phyloP scores from a whole-genome alignment of 73 alveolate species.

The Paramecium tetraurelia region DNA sequence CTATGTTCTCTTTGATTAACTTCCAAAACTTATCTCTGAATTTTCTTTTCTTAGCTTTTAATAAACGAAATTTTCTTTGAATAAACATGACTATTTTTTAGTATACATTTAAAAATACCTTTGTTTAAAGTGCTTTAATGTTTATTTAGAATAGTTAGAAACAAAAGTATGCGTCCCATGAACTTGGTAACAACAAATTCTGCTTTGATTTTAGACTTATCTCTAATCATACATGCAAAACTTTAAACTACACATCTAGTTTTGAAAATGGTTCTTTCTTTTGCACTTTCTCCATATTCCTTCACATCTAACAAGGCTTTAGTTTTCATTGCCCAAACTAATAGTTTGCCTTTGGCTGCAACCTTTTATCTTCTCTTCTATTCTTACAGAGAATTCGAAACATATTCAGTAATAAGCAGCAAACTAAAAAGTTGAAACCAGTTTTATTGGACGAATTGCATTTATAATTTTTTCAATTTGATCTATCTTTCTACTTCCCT shows the following conservation, averaged over 20 bases:
- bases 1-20: not conserved
- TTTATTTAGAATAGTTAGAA: not conserved
- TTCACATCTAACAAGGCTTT: not conserved
- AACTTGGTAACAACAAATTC: not conserved
- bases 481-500: not conserved
- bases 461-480: not conserved
- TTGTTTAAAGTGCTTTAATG: slow-evolving; percentile 16
- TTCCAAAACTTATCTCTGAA: not conserved
- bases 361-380: not conserved
- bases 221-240: not conserved
- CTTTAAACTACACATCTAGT: not conserved
- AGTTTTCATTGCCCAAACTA: slow-evolving; percentile 25
- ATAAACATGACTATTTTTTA: not conserved
- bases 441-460: not conserved
- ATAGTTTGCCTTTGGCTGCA: not conserved
- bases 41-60: not conserved
- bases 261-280: slow-evolving; percentile 1
- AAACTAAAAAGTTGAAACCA: not conserved
- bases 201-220: not conserved
- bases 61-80: not conserved
- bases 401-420: not conserved
- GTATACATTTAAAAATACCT: not conserved
- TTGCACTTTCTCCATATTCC: slow-evolving; percentile 18
- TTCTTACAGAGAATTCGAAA: not conserved
- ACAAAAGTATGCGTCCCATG: not conserved